These are phyloP conservation scores for Aspergillus melleus DNA, from an alignment of 2,329 filamentous ascomycete species.

Conservation along the genomic window DNA sequence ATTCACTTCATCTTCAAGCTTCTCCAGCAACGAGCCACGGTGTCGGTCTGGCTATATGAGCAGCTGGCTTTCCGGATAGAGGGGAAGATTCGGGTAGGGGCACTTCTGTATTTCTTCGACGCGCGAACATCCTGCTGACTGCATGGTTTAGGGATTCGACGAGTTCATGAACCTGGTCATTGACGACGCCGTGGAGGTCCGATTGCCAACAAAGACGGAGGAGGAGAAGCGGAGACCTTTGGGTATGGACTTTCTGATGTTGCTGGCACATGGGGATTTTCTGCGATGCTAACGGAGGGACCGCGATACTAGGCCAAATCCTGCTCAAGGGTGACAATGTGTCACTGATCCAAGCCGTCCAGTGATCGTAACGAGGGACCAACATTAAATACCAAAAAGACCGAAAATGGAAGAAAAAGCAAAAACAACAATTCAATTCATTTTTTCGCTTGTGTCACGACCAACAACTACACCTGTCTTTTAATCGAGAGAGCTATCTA, in stretches of 20 bases:
- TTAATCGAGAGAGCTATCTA: slow-evolving; percentile 17
- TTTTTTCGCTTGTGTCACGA: slow-evolving; percentile 13
- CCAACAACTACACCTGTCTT: slow-evolving; percentile 8
- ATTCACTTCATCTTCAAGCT: slow-evolving; percentile 96
- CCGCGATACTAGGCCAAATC: slow-evolving; percentile 65
- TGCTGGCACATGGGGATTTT: background rate
- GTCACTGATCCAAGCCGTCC: slow-evolving; percentile 68
- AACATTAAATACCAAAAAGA: background rate
- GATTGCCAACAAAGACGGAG: slow-evolving; percentile 76
- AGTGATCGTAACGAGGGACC: slow-evolving; percentile 22
- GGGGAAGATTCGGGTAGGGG: slow-evolving; percentile 84
- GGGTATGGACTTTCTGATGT: slow-evolving; percentile 55
- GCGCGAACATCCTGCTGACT: slow-evolving; percentile 5
- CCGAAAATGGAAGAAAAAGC: slow-evolving; percentile 11
- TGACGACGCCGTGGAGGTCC: slow-evolving; percentile 92
- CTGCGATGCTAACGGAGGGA: background rate
- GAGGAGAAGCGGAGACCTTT: slow-evolving; percentile 76
- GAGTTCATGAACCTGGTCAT: slow-evolving; percentile 99
- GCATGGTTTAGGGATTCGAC: slow-evolving; percentile 78
- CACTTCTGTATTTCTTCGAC: background rate
- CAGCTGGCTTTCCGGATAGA: slow-evolving; percentile 92
- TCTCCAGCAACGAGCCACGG: slow-evolving; percentile 76
- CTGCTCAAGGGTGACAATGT: slow-evolving; percentile 87
- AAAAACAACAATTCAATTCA: background rate
- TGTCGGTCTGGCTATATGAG: slow-evolving; percentile 96